Base-by-base conservation (phyloP, 73 alveolate species). In the Paramecium primaurelia region DNA sequence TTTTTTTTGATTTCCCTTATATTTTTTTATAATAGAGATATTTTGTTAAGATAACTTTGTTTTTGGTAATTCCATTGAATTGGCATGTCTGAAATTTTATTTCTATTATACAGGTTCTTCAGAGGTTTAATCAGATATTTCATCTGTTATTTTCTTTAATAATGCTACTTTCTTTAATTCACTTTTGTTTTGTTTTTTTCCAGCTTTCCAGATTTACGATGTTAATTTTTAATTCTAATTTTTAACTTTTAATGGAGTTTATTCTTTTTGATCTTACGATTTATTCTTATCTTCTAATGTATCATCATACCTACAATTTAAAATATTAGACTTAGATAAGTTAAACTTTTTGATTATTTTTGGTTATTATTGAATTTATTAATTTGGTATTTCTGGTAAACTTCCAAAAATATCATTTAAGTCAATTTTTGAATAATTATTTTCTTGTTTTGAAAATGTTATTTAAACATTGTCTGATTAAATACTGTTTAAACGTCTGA, bases 381-480 rank as follows among this genome's bases (percentile, higher is more conserved):
- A 64, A 32, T 64, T 32, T 32, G 84, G 51, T 32, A 64, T 7
- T 32, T 64, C 84, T 1, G 84, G 84, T 28, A 64, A 64, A 64
- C 84, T 73, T 20, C 87, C 87, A 73, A 73, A 73, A 30, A 73
- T 28, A 73, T 73, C 87, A 73, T 3, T 73, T 34, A 73, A 37
- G 1, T 73, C 87, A 16, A 73, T 16, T n/a, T 40, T 73, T 34
- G 58, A 9, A 71, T 34, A 9, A 54, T 37, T 73, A 40, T 37
- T 73, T 18, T 73, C 34, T 37, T 37, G 6, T 37, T 38, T 73
- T 49, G 60, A 49, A 49, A 2, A 49, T 12, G 60, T 49, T 4
- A 22, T 73, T 16, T 73, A 38, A n/a, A 37, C 34, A 73, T 73
- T 73, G 36, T 73, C 58, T 73, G 58, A 73, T 73, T 38, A 12